Evolutionary conservation across 2,329 filamentous ascomycete species (phyloP).

Genomic region (Nannizziopsis barbatae): DNA sequence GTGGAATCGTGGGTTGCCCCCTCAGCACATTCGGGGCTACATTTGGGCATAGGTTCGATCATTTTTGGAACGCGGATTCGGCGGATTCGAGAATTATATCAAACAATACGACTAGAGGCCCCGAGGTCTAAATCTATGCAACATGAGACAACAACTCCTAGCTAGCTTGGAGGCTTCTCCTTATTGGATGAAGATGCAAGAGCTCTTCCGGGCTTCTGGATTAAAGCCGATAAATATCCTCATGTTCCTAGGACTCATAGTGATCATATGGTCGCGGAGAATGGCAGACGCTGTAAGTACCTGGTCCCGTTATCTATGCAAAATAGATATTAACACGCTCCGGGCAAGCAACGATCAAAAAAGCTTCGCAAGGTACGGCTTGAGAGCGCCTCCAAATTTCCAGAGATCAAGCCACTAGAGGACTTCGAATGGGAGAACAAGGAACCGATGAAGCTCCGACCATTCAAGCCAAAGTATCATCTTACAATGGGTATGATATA

Average conservation of each 20-base stretch:
- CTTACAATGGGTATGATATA: constrained; percentile 49
- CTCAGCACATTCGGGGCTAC: no score
- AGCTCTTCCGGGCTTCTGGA: neutral
- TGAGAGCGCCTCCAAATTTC: constrained; percentile 9
- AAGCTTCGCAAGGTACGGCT: constrained; percentile 2
- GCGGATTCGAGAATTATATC: no score
- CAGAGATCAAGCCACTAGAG: constrained; percentile 28
- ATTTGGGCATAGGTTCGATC: no score
- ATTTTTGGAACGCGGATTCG: no score
- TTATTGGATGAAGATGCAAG: constrained; percentile 10
- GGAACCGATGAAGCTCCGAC: constrained; percentile 44
- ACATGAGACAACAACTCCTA: neutral
- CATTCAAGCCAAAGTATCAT: constrained; percentile 52
- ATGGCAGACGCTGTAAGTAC: constrained; percentile 1
- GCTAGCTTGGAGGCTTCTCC: neutral
- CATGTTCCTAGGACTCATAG: constrained; percentile 9
- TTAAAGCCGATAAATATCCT: constrained; percentile 11
- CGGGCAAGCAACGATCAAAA: constrained; percentile 1
- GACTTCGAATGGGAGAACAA: constrained; percentile 43
- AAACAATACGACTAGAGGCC: neutral
- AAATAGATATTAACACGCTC: neutral
- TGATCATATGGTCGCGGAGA: constrained; percentile 7
- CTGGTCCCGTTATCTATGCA: neutral
- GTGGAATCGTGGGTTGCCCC: no score
- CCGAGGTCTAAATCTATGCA: neutral